phyloP scores from a whole-genome alignment of 805 yeast genomes.

The Schwanniomyces occidentalis region DNA sequence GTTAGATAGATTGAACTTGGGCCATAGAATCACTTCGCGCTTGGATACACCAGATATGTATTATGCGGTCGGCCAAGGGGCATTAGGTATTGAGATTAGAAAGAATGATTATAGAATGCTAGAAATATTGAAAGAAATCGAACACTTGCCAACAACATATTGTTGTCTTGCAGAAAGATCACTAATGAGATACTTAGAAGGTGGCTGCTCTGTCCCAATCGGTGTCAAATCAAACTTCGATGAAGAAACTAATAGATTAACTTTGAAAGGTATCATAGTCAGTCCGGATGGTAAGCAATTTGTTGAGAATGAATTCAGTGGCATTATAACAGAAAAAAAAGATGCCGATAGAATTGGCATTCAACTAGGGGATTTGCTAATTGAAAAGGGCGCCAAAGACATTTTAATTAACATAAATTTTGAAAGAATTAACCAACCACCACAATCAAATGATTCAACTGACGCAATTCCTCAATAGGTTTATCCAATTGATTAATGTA shows the following conservation, averaged over 20 bases:
- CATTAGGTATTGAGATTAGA: conserved; percentile 88
- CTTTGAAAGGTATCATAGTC: conserved; percentile 71
- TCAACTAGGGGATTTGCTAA: conserved; percentile 64
- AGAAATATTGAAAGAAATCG: conserved; percentile 61
- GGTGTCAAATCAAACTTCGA: conserved; percentile 74
- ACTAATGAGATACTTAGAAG: conserved; percentile 84
- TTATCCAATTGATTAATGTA: too few relatives aligned
- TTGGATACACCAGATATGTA: conserved; percentile 80
- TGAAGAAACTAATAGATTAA: conserved; percentile 42
- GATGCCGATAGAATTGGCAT: conserved; percentile 76
- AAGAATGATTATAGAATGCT: conserved; percentile 60
- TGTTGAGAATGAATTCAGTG: conserved; percentile 56
- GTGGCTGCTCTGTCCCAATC: conserved; percentile 97
- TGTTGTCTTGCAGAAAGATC: conserved; percentile 89
- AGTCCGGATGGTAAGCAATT: conserved; percentile 76
- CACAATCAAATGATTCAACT: conserved; percentile 11
- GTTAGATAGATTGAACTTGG: conserved; percentile 67
- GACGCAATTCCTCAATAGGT: conserved; percentile 2
- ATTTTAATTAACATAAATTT: conserved; percentile 81
- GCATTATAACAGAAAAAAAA: conserved; percentile 39
- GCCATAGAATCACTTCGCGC: conserved; percentile 70
- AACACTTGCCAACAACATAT: conserved; percentile 63
- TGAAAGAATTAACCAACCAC: conserved; percentile 53
- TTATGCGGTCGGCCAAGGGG: conserved; percentile 99
- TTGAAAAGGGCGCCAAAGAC: conserved; percentile 75